Base-by-base conservation (phyloP, 176 grass and related monocot species). In the Ensete glaucum region DNA sequence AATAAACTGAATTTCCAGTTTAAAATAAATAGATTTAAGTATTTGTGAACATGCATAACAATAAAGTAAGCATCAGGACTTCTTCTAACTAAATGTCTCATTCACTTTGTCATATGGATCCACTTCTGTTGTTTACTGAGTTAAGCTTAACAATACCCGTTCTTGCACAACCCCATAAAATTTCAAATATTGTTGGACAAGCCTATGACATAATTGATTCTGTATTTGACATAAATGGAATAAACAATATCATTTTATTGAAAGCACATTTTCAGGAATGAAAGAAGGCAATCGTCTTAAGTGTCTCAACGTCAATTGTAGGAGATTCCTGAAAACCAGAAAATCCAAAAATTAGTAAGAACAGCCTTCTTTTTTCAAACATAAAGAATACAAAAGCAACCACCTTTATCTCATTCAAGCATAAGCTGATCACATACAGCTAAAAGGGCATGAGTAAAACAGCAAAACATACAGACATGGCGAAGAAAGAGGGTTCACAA, bases 401-500 rank as follows among this genome's bases (percentile, higher is more conserved):
- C 50, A 55, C 16, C 21, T 83, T 76, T 64, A 54, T 5, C 48
- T 64, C 17, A 20, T 65, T 49, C 11, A 71, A 64, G 60, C 65
- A 52, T n/a, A 50, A 71, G 27, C 9, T 71, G 48, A 50, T 48
- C 0, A 3, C 26, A 80, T 71, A 34, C 29, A 34, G 0, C 29
- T 4, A 34, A 34, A 34, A 34, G 3, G 29, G 29, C 2, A 34
- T 34, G 29, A 34, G 4, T 34, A 34, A 34, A 34, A 34, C 29
- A 34, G 2, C 3, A 34, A 34, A 34, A 34, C 29, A 34, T 34
- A 34, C 3, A 34, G 29, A 34, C 29, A 34, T 34, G 29, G 2
- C 29, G 0, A 34, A 34, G 14, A 57, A 75, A 75, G 15, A 57
- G 53, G 53, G 21, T 53, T 27, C 56, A 59, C 64, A 86, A 80